Evolutionary conservation across 2,329 filamentous ascomycete species (phyloP), one percentile per base, ranked within the genome.

Genomic region (Pestalotiopsis sp.): DNA sequence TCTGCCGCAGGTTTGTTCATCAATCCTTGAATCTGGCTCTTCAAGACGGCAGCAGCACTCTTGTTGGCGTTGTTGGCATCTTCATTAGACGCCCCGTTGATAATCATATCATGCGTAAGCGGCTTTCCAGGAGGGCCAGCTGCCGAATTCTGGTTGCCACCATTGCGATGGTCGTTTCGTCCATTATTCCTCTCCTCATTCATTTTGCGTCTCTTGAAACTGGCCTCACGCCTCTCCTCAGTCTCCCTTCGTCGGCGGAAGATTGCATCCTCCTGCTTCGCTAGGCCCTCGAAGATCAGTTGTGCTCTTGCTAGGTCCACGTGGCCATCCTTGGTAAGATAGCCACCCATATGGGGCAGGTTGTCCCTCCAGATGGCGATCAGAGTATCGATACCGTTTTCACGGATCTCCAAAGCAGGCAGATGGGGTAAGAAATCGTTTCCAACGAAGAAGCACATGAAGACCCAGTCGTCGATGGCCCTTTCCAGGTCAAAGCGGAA

Each of bases 401-500:
- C 96, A 70, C 96, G 90, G 79, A 99, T 98, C 80, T 98, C 96
- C 69, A 99, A 87, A 76, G 95, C 97, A n/a, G 96, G 96, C 69
- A 99, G 85, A 85, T 99, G 96, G 65, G 96, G 96, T 74, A 99
- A 84, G 83, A 99, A 99, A 84, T 99, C 97, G 81, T 99, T 99
- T 73, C 95, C 95, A 68, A 98, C 95, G 79, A 98, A 98, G 83
- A 97, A 98, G 83, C 95, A 98, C 90, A 98, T 96, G 80, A 98
- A 98, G 14, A 98, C 94, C 96, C 95, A 98, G 78, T 98, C 95
- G 80, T 98, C 96, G 69, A 98, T 89, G 31, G 95, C 95, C 72
- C 96, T 91, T 81, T 99, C 96, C 59, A 99, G 86, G 78, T 99
- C 94, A 81, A 97, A 98, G 67, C 89, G 89, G 81, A 98, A 98